Evolutionary conservation across 116 monocot species (phyloP).

Genomic region (Dioscorea cayenensis): DNA sequence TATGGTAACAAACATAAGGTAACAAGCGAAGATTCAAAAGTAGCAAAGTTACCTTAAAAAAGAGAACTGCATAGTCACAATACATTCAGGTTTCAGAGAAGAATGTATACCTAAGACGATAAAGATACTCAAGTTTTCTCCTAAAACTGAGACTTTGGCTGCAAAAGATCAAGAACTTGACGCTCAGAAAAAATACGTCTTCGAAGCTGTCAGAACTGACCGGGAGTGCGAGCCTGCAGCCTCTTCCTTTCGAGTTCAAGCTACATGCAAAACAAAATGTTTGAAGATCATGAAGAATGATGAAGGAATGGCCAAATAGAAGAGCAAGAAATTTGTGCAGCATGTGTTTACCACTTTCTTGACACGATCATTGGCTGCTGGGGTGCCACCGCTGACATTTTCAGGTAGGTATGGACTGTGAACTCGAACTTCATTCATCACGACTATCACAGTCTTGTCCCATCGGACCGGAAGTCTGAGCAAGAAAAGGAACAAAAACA

Average conservation of each 20-base stretch:
- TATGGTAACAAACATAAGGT: too few species aligned
- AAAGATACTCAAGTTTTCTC: too few species aligned
- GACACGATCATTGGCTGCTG: constrained; percentile 82
- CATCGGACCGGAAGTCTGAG: constrained; percentile 83
- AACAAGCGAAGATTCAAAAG: too few species aligned
- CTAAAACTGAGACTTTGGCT: too few species aligned
- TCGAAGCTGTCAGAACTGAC: not conserved
- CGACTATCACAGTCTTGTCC: constrained; percentile 80
- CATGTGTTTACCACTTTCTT: constrained; percentile 81
- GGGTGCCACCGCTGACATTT: constrained; percentile 76
- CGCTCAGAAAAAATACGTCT: not conserved
- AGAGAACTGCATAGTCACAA: too few species aligned
- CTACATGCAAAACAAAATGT: constrained; percentile 21
- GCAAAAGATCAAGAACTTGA: too few species aligned
- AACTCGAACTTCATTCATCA: constrained; percentile 85
- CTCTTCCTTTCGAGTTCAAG: constrained; percentile 87
- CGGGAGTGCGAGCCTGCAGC: constrained; percentile 37
- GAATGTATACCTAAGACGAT: too few species aligned
- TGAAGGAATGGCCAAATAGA: not conserved
- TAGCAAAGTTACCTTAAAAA: too few species aligned
- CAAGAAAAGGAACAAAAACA: not conserved
- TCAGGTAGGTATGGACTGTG: constrained; percentile 78
- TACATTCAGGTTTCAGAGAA: too few species aligned
- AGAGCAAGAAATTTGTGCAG: not conserved
- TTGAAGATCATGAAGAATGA: too few species aligned